Base-by-base conservation (phyloP, 768 basidiomycete species). In the Lentinula edodes region DNA sequence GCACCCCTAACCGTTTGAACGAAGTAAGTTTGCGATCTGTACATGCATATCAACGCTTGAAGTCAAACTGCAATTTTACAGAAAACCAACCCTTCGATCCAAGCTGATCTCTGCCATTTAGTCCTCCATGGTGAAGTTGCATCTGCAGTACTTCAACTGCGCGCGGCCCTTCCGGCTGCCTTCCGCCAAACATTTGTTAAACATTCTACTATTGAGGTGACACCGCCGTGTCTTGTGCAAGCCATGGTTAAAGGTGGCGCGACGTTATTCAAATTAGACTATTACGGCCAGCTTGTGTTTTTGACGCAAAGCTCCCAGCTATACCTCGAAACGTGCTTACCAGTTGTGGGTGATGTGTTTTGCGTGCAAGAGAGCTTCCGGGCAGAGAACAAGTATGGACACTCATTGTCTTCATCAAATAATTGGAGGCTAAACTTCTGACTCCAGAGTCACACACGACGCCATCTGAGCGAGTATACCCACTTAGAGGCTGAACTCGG, bases 211-310 rank as follows among this genome's bases (percentile, higher is more conserved):
- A 74, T 91, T 62, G 97, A 99, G 70, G 96, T 99, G 53, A 98
- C 94, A 0, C 93, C 97, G 1, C 97, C 97, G 0, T 97, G 95
- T 74, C 83, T 98, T 67, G 97, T 98, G 48, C 95, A 98, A 73
- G 98, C 97, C 0, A 94, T 95, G 67, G 97, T 98, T 58, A 95
- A 98, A 73, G 97, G 96, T 63, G 96, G 96, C 13, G 89, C 95
- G 13, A 98, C 95, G 5, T 81, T 98, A 20, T 98, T 98, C 84
- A 91, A 90, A 72, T 80, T 99, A 62, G 88, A 98, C 69, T 98
- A 98, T 73, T 99, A 98, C 69, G 94, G 95, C 20, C 87, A 95
- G 69, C 82, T 87, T 16, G 94, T 96, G 0, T 99, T 91, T 80
- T 83, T 98, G 62, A 98, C 97, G 8, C 97, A 98, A 76, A 93